These are phyloP conservation scores for Boletus huronensis DNA, from an alignment of 768 basidiomycete genomes.

Conservation along the genomic window DNA sequence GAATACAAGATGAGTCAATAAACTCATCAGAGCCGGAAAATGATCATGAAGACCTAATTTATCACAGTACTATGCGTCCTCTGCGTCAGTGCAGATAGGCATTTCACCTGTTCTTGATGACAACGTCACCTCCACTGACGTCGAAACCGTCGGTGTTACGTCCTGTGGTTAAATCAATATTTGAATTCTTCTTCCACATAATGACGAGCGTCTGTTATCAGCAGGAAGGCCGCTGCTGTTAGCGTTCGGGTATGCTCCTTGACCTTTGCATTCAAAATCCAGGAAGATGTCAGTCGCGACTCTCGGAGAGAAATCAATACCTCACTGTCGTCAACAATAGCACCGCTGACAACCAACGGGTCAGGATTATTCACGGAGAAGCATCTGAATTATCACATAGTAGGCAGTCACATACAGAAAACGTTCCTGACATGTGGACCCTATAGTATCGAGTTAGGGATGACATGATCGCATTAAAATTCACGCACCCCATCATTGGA, in stretches of 20 bases:
- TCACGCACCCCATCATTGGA: slow-evolving; percentile 41
- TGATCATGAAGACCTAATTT: slow-evolving; percentile 23
- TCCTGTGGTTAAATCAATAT: slow-evolving; percentile 19
- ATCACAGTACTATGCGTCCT: slow-evolving; percentile 13
- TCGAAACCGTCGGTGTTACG: slow-evolving; percentile 55
- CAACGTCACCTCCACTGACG: slow-evolving; percentile 33
- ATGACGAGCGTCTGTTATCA: slow-evolving; percentile 27
- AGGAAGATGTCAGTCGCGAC: neutral
- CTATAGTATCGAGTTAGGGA: slow-evolving; percentile 18
- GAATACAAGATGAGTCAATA: slow-evolving; percentile 2
- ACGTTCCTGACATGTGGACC: slow-evolving; percentile 39
- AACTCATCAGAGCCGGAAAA: neutral
- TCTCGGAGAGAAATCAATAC: neutral
- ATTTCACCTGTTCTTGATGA: slow-evolving; percentile 30
- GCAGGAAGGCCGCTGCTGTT: slow-evolving; percentile 48
- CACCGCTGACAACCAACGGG: slow-evolving; percentile 39
- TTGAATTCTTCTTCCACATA: neutral
- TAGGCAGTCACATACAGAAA: slow-evolving; percentile 25
- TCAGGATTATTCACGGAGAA: slow-evolving; percentile 31
- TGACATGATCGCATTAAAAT: neutral
- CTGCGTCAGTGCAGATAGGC: neutral
- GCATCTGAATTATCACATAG: slow-evolving; percentile 14
- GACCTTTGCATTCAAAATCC: slow-evolving; percentile 34
- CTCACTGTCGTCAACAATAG: slow-evolving; percentile 58
- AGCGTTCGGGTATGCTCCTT: slow-evolving; percentile 49